Percentiles rank a stretch among this genome's conserved stretches.
Evolutionary conservation across 495 filamentous ascomycete species (phyloP).

Genomic region (Hypoxylon fuscum): DNA sequence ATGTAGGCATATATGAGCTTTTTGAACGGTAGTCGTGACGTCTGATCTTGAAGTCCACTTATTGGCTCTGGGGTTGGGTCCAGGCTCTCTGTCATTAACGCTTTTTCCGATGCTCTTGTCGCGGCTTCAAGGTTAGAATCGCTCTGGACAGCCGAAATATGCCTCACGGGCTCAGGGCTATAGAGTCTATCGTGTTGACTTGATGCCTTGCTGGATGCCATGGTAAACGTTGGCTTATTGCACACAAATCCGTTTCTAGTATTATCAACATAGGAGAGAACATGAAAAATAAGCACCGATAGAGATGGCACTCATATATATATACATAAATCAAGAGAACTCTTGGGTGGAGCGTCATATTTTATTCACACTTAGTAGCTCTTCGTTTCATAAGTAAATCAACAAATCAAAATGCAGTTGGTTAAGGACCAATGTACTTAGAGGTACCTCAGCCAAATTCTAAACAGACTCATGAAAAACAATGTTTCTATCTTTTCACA

Average conservation of each 20-base stretch:
- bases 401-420: no score
- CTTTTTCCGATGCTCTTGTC: background rate
- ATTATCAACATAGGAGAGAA: background rate
- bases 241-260: background rate
- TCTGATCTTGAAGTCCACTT: slow-evolving; percentile 21
- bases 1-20: slow-evolving; percentile 66
- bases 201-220: background rate
- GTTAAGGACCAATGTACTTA: no score
- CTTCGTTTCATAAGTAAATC: no score
- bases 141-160: background rate
- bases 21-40: slow-evolving; percentile 55
- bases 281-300: no score
- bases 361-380: no score
- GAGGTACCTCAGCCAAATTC: no score
- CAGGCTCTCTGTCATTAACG: background rate
- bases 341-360: no score
- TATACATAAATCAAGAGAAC: no score
- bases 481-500: no score
- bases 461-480: no score
- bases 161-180: background rate
- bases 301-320: no score
- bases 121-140: background rate
- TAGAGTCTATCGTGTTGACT: background rate
- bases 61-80: background rate
- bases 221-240: background rate